Percentiles rank a stretch among this genome's conserved stretches.
phyloP scores from a whole-genome alignment of 2,329 filamentous ascomycete species.

The Aureobasidium sp. region DNA sequence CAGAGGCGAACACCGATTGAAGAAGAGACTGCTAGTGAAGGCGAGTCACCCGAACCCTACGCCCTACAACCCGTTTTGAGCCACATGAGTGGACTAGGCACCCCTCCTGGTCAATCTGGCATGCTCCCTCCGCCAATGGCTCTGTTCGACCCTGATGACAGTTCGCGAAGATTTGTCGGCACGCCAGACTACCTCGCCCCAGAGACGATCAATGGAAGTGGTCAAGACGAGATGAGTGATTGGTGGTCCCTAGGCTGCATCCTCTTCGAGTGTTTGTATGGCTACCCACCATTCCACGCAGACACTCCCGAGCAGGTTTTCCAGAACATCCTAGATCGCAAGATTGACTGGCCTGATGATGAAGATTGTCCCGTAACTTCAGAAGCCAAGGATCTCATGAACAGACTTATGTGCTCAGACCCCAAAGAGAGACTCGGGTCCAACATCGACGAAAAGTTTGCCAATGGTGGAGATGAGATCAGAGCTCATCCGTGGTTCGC shows the following conservation, averaged over 20 bases:
- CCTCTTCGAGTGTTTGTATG: slow-evolving; percentile 90
- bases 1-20: slow-evolving; percentile 57
- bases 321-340: slow-evolving; percentile 84
- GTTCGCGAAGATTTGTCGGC: slow-evolving; percentile 84
- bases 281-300: slow-evolving; percentile 88
- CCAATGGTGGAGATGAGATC: slow-evolving; percentile 84
- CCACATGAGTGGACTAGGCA: slow-evolving; percentile 48
- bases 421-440: slow-evolving; percentile 74
- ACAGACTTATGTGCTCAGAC: slow-evolving; percentile 79
- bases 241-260: slow-evolving; percentile 99
- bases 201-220: slow-evolving; percentile 89
- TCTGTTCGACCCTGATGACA: slow-evolving; percentile 91
- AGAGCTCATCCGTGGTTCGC: slow-evolving; percentile 82
- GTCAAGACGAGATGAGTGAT: slow-evolving; percentile 96
- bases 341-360: slow-evolving; percentile 83
- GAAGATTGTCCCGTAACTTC: slow-evolving; percentile 67
- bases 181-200: slow-evolving; percentile 96
- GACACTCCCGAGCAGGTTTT: slow-evolving; percentile 87
- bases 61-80: slow-evolving; percentile 54
- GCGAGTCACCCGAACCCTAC: slow-evolving; percentile 63
- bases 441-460: slow-evolving; percentile 73
- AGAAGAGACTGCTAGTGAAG: slow-evolving; percentile 64
- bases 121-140: slow-evolving; percentile 88
- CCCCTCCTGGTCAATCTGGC: slow-evolving; percentile 57
- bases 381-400: slow-evolving; percentile 90